Evolutionary conservation across 495 filamentous ascomycete genomes (phyloP), one percentile per base, ranked within the genome.

Genomic region (Aspergillus panamensis): DNA sequence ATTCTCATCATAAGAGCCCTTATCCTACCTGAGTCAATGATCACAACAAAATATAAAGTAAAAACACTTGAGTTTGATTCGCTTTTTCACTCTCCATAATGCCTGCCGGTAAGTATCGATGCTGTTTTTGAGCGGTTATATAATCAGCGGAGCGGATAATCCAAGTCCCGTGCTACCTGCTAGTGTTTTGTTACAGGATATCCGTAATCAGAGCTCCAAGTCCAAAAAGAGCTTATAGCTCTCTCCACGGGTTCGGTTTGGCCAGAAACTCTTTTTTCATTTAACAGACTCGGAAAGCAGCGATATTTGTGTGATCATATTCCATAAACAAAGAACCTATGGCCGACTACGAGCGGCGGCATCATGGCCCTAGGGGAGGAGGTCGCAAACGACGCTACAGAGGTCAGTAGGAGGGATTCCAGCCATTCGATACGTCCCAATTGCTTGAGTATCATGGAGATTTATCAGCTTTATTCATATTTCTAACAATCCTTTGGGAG

Each of bases 311-410:
- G 53, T 14, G 14, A 45, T 17, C 3, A 30, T 17, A 45, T 50
- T 19, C 8, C 8, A 33, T 8, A 12, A n/a, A 48, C 30, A 29
- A 25, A 48, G 51, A 30, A 53, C 40, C 29, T 31, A 94, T 94
- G 90, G 85, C 85, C 44, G 89, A 92, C 60, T 82, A 85, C 71
- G 88, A 91, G 60, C 81, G 84, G 52, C 79, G 89, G 39, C 74
- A 81, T 51, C 72, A 80, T 59, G 70, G 78, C 54, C 79, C 82
- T 53, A 78, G 81, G 55, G 81, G 82, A 51, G 82, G 83, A 66
- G 80, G 85, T 62, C 83, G 89, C 66, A 94, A 91, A 73, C 72
- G 83, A 45, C 77, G 80, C 32, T 80, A 77, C 62, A 73, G 82
- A 80, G 83, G 83, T 83, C 45, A 66, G 69, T 60, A 48, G 62